A percentile compares a stretch with the other conserved stretches of the same genome.
These are phyloP conservation scores for Nannochloropsis granulata DNA, from an alignment of 108 stramenopile species.

Conservation along the genomic window DNA sequence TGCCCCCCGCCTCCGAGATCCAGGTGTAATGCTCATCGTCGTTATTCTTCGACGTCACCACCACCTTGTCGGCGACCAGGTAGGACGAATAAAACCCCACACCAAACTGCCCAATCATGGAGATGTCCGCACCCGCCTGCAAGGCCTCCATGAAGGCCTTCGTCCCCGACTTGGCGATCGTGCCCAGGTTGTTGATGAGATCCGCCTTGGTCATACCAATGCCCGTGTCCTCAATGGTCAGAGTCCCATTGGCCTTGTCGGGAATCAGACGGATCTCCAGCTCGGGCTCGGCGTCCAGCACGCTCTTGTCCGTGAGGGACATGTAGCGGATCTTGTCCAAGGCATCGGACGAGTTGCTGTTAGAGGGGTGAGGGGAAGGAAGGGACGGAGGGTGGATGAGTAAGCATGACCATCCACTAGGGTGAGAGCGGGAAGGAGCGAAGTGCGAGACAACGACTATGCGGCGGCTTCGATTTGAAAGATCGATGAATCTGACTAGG, in stretches of 20 bases:
- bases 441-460: too few species aligned
- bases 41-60: conserved; percentile 91
- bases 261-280: conserved; percentile 92
- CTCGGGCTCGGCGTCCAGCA: conserved; percentile 83
- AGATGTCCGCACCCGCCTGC: conserved; percentile 94
- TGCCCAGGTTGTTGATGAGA: conserved; percentile 96
- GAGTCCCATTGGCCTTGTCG: conserved; percentile 98
- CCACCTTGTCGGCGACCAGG: conserved; percentile 96
- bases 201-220: conserved; percentile 99
- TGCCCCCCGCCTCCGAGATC: conserved; percentile 93
- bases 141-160: conserved; percentile 99
- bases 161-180: conserved; percentile 99
- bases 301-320: conserved; percentile 79
- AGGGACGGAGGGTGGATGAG: too few species aligned
- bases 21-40: conserved; percentile 81
- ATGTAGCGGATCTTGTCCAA: conserved; percentile 99
- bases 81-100: conserved; percentile 99
- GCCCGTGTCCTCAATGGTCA: conserved; percentile 95
- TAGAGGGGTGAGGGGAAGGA: not conserved
- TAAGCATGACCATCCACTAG: not conserved
- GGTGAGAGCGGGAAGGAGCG: not conserved
- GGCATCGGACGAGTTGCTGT: conserved; percentile 37
- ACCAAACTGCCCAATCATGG: conserved; percentile 99
- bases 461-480: too few species aligned
- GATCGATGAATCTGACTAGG: too few species aligned